Evolutionary conservation across 169 alveolate genomes (phyloP).

Genomic region (Eimeria tenella): DNA sequence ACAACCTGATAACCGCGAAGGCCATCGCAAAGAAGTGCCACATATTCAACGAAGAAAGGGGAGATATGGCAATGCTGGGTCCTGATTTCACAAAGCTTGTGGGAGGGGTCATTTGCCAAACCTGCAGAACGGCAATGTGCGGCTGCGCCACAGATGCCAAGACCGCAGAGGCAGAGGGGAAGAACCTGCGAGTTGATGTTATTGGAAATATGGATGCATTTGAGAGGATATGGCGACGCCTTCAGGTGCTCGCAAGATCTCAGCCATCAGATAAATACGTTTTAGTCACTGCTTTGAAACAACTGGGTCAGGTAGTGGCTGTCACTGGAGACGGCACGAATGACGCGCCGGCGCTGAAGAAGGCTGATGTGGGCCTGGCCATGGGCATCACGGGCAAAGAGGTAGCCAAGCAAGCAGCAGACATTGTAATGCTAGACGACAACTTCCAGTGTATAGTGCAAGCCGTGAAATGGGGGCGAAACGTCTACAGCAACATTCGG

Average conservation of each 20-base stretch:
- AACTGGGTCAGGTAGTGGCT: slow-evolving; percentile 91
- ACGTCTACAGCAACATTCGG: slow-evolving; percentile 93
- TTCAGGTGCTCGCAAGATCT: slow-evolving; percentile 94
- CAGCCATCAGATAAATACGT: slow-evolving; percentile 95
- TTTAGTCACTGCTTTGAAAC: slow-evolving; percentile 85
- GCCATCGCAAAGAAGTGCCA: slow-evolving; percentile 93
- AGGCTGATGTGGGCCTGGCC: slow-evolving; percentile 96
- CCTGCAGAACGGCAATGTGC: slow-evolving; percentile 84
- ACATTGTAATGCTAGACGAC: slow-evolving; percentile 93
- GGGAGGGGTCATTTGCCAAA: slow-evolving; percentile 88
- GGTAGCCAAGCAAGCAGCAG: slow-evolving; percentile 95
- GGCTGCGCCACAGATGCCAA: slow-evolving; percentile 83
- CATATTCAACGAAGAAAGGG: slow-evolving; percentile 83
- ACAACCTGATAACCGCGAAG: slow-evolving; percentile 90
- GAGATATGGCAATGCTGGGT: slow-evolving; percentile 81
- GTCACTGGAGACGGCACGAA: slow-evolving; percentile 97
- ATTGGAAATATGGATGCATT: slow-evolving; percentile 87
- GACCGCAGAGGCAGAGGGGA: slow-evolving; percentile 82
- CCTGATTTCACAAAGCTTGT: slow-evolving; percentile 77
- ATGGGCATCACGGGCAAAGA: slow-evolving; percentile 95
- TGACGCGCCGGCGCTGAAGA: slow-evolving; percentile 97
- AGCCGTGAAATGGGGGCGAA: slow-evolving; percentile 94
- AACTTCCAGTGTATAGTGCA: slow-evolving; percentile 92
- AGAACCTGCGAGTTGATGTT: slow-evolving; percentile 85
- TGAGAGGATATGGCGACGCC: slow-evolving; percentile 79